Base-by-base conservation (phyloP, 192 early-diverging fungal genomes). In the Pilaira anomala region DNA sequence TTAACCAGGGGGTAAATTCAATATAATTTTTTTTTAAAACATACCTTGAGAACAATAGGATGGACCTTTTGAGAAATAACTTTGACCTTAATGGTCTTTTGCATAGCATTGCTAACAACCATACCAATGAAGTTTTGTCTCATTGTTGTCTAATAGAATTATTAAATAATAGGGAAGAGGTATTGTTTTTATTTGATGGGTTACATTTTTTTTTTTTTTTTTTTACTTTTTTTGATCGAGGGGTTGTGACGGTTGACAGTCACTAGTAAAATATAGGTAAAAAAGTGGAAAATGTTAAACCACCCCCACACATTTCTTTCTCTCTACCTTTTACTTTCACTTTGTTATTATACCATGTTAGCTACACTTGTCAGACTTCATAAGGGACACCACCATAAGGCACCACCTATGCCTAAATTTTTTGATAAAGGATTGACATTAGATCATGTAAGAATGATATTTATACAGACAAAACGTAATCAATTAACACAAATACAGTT, bases 1-100 rank as follows among this genome's bases (percentile, higher is more conserved):
- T 52, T 56, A 36, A 36, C 33, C 33, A 36, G 33, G 33, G 33
- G 30, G 30, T 9, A 36, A 36, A 36, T 36, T 9, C 14, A 28
- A 16, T 16, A 26, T 5, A n/a, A 28, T 4, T 41, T 16, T 36
- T 41, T 39, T 16, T 7, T 18, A n/a, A n/a, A n/a, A n/a, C 21
- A 21, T 78, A 95, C 93, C 87, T 96, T 96, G 58, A 86, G 82
- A 24, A 96, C 88, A 30, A 87, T 81, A 49, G 87, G 92, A 70
- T 95, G 93, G 49, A 93, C 75, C 30, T 82, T 81, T 46, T 86
- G 82, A 65, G 80, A 81, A 30, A 86, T 85, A 40, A 94, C 91
- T 58, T 87, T 81, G 46, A 97, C 95, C 74, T 93, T 93, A 75
- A 91, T 84, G 6, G 95, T 95, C 85, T 92, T 93, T 68, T 86